A percentile compares a stretch with the other conserved stretches of the same genome.
Evolutionary conservation across 2,329 filamentous ascomycete species (phyloP).

Genomic region (Scleromitrula shiraiana): DNA sequence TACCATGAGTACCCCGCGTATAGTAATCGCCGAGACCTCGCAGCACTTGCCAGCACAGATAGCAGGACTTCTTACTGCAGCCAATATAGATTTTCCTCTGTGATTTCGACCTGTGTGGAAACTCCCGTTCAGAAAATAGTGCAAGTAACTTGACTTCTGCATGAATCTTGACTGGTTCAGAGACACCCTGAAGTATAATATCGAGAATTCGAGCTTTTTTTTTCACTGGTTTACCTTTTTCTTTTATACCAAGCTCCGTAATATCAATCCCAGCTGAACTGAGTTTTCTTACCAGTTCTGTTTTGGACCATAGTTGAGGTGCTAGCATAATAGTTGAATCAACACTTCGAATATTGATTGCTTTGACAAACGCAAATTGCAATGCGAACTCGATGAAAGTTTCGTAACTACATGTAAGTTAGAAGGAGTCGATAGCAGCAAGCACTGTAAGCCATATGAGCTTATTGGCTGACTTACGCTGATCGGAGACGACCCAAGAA

Average conservation of each 20-base stretch:
- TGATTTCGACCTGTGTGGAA: not conserved
- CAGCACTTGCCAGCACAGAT: slow-evolving; percentile 1
- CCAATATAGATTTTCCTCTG: slow-evolving; percentile 3
- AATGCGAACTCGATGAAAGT: slow-evolving; percentile 8
- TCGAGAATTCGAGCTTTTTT: not conserved
- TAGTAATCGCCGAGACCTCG: not conserved
- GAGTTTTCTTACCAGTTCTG: not conserved
- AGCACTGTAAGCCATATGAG: too few species aligned
- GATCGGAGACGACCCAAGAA: slow-evolving; percentile 6
- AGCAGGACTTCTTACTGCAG: slow-evolving; percentile 6
- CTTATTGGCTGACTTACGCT: slow-evolving; percentile 8
- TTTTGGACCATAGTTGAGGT: not conserved
- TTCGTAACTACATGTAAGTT: slow-evolving; percentile 1
- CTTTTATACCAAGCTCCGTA: slow-evolving; percentile 1
- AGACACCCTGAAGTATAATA: not conserved
- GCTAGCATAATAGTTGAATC: not conserved
- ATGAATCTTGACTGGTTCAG: slow-evolving; percentile 3
- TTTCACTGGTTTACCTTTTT: slow-evolving; percentile 4
- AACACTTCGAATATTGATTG: not conserved
- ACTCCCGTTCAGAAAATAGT: not conserved
- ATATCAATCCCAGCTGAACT: slow-evolving; percentile 1
- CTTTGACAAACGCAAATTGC: slow-evolving; percentile 2
- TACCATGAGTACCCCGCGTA: slow-evolving; percentile 1
- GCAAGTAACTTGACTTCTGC: slow-evolving; percentile 5
- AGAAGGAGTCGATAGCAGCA: too few species aligned